Conservation (phyloP, 169 alveolate species). For the Cystoisospora suis region DNA sequence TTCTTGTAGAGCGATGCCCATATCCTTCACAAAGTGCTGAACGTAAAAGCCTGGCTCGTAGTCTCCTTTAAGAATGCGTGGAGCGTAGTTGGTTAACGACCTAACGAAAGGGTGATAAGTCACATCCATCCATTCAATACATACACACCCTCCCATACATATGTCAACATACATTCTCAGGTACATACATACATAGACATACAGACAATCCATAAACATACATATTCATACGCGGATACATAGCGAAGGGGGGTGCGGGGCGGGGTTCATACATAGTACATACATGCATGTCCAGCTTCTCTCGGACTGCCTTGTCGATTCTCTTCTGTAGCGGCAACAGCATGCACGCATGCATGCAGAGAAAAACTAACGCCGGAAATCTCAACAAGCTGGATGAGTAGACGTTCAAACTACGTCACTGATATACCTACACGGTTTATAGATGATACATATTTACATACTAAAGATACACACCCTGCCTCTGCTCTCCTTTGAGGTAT, state of each 20-base stretch:
- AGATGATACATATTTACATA: no score
- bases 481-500: no score
- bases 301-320: no score
- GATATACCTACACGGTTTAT: no score
- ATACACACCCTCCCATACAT: not conserved
- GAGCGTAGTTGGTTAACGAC: slow-evolving; percentile 76
- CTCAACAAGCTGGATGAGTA: no score
- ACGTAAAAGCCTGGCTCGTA: slow-evolving; percentile 84
- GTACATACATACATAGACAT: not conserved
- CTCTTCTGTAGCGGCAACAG: no score
- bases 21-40: slow-evolving; percentile 81
- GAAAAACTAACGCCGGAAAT: no score
- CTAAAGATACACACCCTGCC: no score
- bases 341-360: no score
- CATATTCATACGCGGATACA: not conserved
- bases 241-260: not conserved
- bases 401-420: no score
- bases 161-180: not conserved
- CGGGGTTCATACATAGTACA: not conserved
- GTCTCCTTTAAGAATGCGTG: slow-evolving; percentile 81
- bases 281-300: not conserved
- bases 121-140: no score
- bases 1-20: slow-evolving; percentile 82
- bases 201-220: not conserved
- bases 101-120: slow-evolving; percentile 65